Percentiles rank a stretch among this genome's conserved stretches.
These are phyloP conservation scores for Colletotrichum tofieldiae DNA, from an alignment of 2,329 filamentous ascomycete genomes.

Conservation along the genomic window DNA sequence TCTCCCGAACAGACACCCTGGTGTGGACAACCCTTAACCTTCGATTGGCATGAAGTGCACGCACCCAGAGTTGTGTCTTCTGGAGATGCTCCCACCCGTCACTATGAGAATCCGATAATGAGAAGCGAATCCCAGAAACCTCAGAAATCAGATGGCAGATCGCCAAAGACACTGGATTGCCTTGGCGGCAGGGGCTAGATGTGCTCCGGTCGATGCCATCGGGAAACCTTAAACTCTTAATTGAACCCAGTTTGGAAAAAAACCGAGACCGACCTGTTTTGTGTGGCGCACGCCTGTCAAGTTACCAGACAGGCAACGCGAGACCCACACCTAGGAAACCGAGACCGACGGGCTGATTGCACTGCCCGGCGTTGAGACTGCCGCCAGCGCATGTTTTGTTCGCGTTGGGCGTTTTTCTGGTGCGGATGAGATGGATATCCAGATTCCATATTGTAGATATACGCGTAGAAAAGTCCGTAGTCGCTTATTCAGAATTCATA, in stretches of 20 bases:
- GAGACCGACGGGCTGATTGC: slow-evolving; percentile 21
- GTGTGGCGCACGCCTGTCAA: background rate
- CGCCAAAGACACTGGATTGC: background rate
- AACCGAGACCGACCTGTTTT: slow-evolving; percentile 17
- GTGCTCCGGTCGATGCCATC: background rate
- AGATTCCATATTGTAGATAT: too few relatives aligned
- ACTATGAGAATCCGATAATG: background rate
- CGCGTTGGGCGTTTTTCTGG: slow-evolving; percentile 5
- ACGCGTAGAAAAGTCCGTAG: background rate
- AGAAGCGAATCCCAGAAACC: background rate
- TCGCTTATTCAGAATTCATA: background rate
- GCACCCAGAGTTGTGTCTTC: background rate
- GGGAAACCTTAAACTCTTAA: slow-evolving; percentile 17
- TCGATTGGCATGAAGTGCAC: background rate
- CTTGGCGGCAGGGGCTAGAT: background rate
- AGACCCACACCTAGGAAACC: slow-evolving; percentile 13
- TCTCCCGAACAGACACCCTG: background rate
- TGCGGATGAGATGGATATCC: background rate
- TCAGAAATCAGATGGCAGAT: slow-evolving; percentile 2
- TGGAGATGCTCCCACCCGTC: too few relatives aligned
- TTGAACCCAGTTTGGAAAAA: background rate
- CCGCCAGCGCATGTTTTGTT: background rate
- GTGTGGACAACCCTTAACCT: background rate
- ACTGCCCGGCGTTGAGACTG: background rate
- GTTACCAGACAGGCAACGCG: background rate